Percentiles rank a stretch among this genome's conserved stretches.
Conservation (phyloP, 1,284 basidiomycete genomes). For the Marasmius fiardii region DNA sequence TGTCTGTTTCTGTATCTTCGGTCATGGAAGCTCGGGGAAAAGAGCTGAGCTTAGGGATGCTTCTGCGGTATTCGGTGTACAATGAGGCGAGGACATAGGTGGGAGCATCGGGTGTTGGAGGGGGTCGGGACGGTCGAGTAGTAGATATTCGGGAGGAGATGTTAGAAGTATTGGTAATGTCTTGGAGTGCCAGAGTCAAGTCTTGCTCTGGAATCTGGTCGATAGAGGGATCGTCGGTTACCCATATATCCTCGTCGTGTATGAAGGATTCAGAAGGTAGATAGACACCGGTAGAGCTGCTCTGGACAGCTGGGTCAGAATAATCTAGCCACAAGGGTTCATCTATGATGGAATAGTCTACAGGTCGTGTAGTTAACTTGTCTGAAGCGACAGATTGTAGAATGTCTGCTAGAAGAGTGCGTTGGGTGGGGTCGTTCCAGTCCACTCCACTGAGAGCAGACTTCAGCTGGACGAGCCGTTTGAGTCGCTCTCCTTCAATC, state of each 20-base stretch:
- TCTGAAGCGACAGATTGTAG: conserved; percentile 16
- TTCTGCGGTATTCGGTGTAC: conserved; percentile 47
- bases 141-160: neutral
- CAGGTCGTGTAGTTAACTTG: neutral
- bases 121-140: neutral
- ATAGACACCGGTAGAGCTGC: no score
- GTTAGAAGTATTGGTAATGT: neutral
- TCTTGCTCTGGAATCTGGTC: neutral
- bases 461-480: conserved; percentile 44
- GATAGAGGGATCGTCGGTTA: neutral
- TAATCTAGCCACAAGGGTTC: neutral
- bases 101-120: conserved; percentile 12
- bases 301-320: no score
- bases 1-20: conserved; percentile 30
- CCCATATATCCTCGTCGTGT: neutral
- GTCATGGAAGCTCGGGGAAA: conserved; percentile 25
- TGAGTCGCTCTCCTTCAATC: conserved; percentile 51
- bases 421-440: conserved; percentile 30
- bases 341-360: neutral
- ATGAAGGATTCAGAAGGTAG: neutral
- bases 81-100: conserved; percentile 38
- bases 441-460: conserved; percentile 34
- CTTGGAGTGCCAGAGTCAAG: neutral
- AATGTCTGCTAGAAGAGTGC: conserved; percentile 25
- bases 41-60: conserved; percentile 41